Base-by-base conservation (phyloP, 441 rosid genomes). In the Daphne laureola region DNA sequence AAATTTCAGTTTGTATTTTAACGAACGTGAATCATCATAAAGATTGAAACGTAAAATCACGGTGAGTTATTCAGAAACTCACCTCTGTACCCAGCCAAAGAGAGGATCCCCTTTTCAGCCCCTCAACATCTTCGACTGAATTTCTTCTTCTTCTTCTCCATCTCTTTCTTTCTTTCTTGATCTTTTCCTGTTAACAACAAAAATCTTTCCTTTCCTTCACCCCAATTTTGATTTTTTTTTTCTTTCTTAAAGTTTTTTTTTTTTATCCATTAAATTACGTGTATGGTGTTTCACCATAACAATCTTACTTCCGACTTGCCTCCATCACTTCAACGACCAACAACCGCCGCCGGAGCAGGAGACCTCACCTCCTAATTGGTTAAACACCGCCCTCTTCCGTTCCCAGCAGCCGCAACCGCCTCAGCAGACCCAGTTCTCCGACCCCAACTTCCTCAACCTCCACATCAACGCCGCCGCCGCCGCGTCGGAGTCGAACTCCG, bases 231-330 rank as follows among this genome's bases (percentile, higher is more conserved):
- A 21, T 21, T 21, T 4, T n/a, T n/a, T n/a, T n/a, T n/a, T n/a
- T n/a, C n/a, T n/a, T n/a, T n/a, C n/a, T n/a, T n/a, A n/a, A n/a
- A n/a, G n/a, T n/a, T n/a, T n/a, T 8, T 7, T 31, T 31, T 31
- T 31, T 9, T 31, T n/a, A 31, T 21, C 25, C 25, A 21, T 21
- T 21, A 21, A 21, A 21, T 21, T 21, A 21, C 25, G 35, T 21
- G 36, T 71, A 87, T 91, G 98, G 92, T 96, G 69, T 91, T 82
- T 78, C 90, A 82, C 35, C 92, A 83, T 54, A 81, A 73, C 53
- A 86, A 83, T 64, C 79, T 82, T 23, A 73, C 85, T n/a, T 90
- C 82, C 12, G 87, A 84, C 75, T 81, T 83, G 54, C 82, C 96
- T 87, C 50, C 86, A 83, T 66, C 92, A 83, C 77, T 85, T 87